A percentile compares a stretch with the other conserved stretches of the same genome.
These are phyloP conservation scores for Syzygium oleosum DNA, from an alignment of 345 rosid genomes.

Conservation along the genomic window DNA sequence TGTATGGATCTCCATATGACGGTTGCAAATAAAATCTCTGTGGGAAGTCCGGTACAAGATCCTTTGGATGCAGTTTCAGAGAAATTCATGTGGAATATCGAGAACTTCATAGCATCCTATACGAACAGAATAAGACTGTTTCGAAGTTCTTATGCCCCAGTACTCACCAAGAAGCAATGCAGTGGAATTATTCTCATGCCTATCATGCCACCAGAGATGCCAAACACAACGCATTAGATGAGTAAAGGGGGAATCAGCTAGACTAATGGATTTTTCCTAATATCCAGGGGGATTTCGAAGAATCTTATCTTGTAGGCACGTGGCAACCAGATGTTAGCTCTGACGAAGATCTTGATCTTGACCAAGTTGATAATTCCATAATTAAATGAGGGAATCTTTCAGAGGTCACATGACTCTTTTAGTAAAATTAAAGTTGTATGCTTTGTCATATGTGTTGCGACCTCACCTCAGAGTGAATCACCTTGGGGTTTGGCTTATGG, in stretches of 20 bases:
- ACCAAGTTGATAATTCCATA: no score
- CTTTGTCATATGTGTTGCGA: no score
- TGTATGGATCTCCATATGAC: not conserved
- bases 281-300: accelerated
- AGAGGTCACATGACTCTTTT: no score
- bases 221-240: not conserved
- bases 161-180: no score
- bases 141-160: not conserved
- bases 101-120: not conserved
- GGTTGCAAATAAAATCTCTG: not conserved
- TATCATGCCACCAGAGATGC: not conserved
- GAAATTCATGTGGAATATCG: not conserved
- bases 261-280: not conserved
- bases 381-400: no score
- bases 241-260: accelerated
- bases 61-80: not conserved
- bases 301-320: not conserved
- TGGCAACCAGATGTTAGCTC: not conserved
- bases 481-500: no score
- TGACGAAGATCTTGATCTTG: not conserved
- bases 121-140: not conserved
- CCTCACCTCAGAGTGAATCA: no score
- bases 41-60: not conserved
- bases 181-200: no score
- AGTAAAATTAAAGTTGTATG: no score